These are phyloP conservation scores for Hygrocybe punicea DNA, from an alignment of 768 basidiomycete genomes.

Conservation along the genomic window DNA sequence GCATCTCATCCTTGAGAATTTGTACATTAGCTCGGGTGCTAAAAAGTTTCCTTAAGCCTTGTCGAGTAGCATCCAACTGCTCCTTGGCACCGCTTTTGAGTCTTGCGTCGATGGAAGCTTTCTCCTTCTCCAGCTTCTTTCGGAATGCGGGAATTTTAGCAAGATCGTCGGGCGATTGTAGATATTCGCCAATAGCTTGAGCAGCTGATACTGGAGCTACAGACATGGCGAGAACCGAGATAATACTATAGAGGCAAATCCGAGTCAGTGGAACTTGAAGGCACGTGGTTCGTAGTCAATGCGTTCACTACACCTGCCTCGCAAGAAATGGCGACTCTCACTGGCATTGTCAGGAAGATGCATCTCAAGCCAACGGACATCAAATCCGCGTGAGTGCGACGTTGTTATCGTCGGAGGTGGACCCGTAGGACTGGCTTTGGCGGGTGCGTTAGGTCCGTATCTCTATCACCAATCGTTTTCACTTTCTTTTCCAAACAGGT, in stretches of 20 bases:
- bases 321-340: neutral
- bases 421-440: slow-evolving; percentile 86
- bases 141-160: slow-evolving; percentile 82
- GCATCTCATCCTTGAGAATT: slow-evolving; percentile 82
- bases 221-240: slow-evolving; percentile 34
- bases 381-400: slow-evolving; percentile 46
- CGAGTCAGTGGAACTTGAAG: too few relatives aligned
- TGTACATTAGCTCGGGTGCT: slow-evolving; percentile 75
- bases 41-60: slow-evolving; percentile 79
- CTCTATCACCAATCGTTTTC: neutral
- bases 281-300: neutral
- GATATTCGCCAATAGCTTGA: slow-evolving; percentile 82
- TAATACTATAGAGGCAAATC: neutral
- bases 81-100: slow-evolving; percentile 90
- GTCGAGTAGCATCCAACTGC: slow-evolving; percentile 85
- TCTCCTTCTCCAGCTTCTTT: slow-evolving; percentile 95
- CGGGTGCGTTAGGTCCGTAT: slow-evolving; percentile 72
- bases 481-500: neutral
- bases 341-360: neutral
- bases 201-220: slow-evolving; percentile 68
- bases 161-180: slow-evolving; percentile 92
- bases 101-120: slow-evolving; percentile 87
- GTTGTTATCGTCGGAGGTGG: slow-evolving; percentile 95
- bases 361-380: neutral
- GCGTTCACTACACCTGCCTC: neutral